These are phyloP conservation scores for Recurvomyces mirabilis DNA, from an alignment of 495 filamentous ascomycete genomes.

Conservation along the genomic window DNA sequence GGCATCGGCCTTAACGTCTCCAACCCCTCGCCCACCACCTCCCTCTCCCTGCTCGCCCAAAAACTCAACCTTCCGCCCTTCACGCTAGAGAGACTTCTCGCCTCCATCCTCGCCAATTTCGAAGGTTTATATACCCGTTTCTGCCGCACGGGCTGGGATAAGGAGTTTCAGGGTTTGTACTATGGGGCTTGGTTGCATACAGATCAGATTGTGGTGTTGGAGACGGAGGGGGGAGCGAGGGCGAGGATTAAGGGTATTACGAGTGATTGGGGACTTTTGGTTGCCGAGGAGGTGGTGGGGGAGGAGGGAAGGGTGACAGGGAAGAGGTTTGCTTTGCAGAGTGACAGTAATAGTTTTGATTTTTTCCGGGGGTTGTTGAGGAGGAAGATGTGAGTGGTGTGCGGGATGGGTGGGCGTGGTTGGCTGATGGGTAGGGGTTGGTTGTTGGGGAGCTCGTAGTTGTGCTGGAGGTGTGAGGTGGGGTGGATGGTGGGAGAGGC, in stretches of 20 bases:
- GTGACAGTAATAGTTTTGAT: constrained; percentile 97
- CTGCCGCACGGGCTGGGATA: constrained; percentile 57
- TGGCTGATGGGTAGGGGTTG: no score
- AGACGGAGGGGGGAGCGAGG: constrained; percentile 64
- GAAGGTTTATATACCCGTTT: constrained; percentile 71
- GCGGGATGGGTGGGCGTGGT: neutral
- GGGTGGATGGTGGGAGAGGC: no score
- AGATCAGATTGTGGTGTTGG: constrained; percentile 79
- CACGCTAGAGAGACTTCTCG: constrained; percentile 70
- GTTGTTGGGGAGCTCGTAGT: no score
- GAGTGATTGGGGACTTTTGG: constrained; percentile 71
- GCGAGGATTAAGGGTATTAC: constrained; percentile 87
- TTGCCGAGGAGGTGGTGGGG: constrained; percentile 70
- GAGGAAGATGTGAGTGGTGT: constrained; percentile 53
- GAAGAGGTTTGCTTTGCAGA: constrained; percentile 73
- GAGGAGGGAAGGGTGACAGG: constrained; percentile 64
- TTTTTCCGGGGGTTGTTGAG: constrained; percentile 85
- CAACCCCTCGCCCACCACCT: constrained; percentile 80
- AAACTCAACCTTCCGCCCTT: constrained; percentile 38
- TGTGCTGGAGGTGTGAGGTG: no score
- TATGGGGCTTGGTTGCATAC: constrained; percentile 84
- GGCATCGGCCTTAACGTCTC: constrained; percentile 84
- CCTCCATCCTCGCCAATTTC: constrained; percentile 68
- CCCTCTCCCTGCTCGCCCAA: constrained; percentile 56
- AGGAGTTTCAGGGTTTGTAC: constrained; percentile 62